These are phyloP conservation scores for Ceratocystis lukuohia DNA, from an alignment of 2,329 filamentous ascomycete genomes.

Conservation along the genomic window DNA sequence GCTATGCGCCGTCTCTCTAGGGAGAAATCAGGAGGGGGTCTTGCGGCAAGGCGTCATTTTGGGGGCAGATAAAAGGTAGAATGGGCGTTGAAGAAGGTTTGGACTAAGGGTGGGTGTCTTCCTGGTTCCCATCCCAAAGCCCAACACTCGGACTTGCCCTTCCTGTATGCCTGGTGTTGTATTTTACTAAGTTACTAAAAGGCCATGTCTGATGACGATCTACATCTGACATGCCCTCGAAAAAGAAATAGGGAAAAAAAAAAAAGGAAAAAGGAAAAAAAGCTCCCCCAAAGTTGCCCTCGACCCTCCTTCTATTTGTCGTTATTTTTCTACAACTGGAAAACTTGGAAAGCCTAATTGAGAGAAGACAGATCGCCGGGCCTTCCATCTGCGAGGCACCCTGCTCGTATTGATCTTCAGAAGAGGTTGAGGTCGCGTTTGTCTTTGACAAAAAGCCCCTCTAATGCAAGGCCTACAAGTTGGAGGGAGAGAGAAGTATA, in stretches of 20 bases:
- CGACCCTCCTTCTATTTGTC: neutral
- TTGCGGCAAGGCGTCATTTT: neutral
- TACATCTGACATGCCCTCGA: neutral
- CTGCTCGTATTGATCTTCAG: neutral
- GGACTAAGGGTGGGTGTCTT: neutral
- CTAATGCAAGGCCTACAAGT: neutral
- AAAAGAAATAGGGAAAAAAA: neutral
- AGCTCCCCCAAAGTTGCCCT: too few species aligned
- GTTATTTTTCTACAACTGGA: neutral
- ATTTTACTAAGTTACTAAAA: neutral
- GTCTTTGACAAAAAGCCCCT: conserved; percentile 2
- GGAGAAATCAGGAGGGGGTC: neutral
- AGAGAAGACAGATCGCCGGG: neutral
- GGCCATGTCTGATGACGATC: neutral
- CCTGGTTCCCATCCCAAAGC: neutral
- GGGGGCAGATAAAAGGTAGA: neutral
- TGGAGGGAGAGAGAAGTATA: neutral
- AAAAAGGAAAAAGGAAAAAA: neutral
- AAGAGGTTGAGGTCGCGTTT: neutral
- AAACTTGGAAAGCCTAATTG: neutral
- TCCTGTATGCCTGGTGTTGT: too few species aligned
- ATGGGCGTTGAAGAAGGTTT: neutral
- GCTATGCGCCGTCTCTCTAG: neutral
- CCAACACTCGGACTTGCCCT: neutral
- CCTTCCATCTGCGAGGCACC: neutral